Evolutionary conservation across 768 basidiomycete genomes (phyloP).

Genomic region (Leucogyrophana mollusca): DNA sequence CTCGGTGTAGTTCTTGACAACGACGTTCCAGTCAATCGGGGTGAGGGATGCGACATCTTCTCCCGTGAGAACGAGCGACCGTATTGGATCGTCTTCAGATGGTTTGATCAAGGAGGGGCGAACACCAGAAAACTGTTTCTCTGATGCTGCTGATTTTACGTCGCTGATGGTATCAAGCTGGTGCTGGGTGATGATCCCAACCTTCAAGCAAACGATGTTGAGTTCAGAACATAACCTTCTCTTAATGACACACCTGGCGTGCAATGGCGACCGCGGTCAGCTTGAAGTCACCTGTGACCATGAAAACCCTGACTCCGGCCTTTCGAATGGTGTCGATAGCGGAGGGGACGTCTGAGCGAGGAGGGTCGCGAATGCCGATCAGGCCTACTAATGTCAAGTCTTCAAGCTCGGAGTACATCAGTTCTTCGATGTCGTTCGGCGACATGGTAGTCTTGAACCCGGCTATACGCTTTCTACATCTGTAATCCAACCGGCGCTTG

Average conservation of each 20-base stretch:
- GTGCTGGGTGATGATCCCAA: slow-evolving; percentile 41
- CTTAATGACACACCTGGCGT: slow-evolving; percentile 32
- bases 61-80: slow-evolving; percentile 43
- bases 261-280: slow-evolving; percentile 54
- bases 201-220: slow-evolving; percentile 24
- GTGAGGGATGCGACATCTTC: slow-evolving; percentile 39
- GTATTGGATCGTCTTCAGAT: slow-evolving; percentile 33
- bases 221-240: too few relatives aligned
- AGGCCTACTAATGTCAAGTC: slow-evolving; percentile 49
- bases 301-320: slow-evolving; percentile 54
- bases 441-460: slow-evolving; percentile 24
- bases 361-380: slow-evolving; percentile 55
- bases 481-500: slow-evolving; percentile 1
- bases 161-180: slow-evolving; percentile 33
- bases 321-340: slow-evolving; percentile 45
- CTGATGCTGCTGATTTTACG: slow-evolving; percentile 17
- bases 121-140: slow-evolving; percentile 15
- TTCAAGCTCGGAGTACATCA: slow-evolving; percentile 34
- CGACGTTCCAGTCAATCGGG: slow-evolving; percentile 37
- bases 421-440: slow-evolving; percentile 33
- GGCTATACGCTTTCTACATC: slow-evolving; percentile 29
- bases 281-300: slow-evolving; percentile 58
- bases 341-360: slow-evolving; percentile 45
- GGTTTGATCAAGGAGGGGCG: slow-evolving; percentile 31
- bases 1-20: slow-evolving; percentile 37